phyloP scores from a whole-genome alignment of 2,329 filamentous ascomycete species.

The Penicillium sp. region DNA sequence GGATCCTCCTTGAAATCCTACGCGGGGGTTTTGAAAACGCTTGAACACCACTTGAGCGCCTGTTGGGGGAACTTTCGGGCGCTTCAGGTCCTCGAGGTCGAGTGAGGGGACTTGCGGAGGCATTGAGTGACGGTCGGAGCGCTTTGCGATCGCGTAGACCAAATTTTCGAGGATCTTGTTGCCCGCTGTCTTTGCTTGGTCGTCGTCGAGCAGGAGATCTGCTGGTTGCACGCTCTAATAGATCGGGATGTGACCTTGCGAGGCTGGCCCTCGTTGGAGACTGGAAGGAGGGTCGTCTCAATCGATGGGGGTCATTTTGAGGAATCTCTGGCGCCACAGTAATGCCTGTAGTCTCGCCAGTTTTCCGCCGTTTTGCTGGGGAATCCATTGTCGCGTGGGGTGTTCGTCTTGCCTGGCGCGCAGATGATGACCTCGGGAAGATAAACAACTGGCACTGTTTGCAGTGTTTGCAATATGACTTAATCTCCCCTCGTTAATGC shows the following conservation, averaged over 20 bases:
- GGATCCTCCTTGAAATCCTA: constrained; percentile 34
- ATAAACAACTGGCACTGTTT: constrained; percentile 33
- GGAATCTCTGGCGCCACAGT: constrained; percentile 38
- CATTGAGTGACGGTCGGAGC: constrained; percentile 34
- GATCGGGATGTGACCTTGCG: constrained; percentile 59
- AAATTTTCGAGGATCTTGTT: constrained; percentile 22
- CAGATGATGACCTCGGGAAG: constrained; percentile 2
- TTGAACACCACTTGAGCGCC: constrained; percentile 31
- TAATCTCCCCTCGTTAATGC: constrained; percentile 19
- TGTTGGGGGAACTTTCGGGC: constrained; percentile 24
- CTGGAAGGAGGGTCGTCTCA: constrained; percentile 57
- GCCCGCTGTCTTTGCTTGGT: constrained; percentile 13
- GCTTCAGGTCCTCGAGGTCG: constrained; percentile 12
- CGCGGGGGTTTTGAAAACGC: constrained; percentile 38
- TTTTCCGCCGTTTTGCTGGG: constrained; percentile 63
- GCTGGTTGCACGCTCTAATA: constrained; percentile 49
- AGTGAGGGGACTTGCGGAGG: constrained; percentile 27
- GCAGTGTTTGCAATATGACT: constrained; percentile 33
- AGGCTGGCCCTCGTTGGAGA: constrained; percentile 67
- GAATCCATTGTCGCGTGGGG: constrained; percentile 40
- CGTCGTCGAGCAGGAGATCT: constrained; percentile 36
- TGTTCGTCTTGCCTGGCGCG: constrained; percentile 35
- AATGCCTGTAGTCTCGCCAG: constrained; percentile 53
- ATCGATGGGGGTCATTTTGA: constrained; percentile 27
- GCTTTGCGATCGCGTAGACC: constrained; percentile 39